Evolutionary conservation across 73 alveolate species (phyloP).

Genomic region (Blepharisma japonicum): DNA sequence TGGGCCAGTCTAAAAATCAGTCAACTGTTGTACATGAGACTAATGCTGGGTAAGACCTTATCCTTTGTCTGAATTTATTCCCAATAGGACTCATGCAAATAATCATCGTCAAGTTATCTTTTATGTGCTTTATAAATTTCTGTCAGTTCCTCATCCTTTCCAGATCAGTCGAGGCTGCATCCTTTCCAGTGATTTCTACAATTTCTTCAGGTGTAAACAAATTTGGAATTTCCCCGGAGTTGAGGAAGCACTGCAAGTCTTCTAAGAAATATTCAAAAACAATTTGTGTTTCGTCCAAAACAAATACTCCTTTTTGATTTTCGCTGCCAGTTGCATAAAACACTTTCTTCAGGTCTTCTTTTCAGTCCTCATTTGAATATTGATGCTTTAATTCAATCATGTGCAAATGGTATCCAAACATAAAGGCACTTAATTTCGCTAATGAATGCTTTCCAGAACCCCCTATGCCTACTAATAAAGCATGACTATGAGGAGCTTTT

Average conservation of each 20-base stretch:
- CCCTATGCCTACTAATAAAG: conserved; percentile 89
- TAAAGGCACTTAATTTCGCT: conserved; percentile 79
- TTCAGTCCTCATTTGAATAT: conserved; percentile 93
- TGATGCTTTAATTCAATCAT: conserved; percentile 97
- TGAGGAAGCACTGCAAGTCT: conserved; percentile 93
- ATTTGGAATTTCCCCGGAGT: conserved; percentile 98
- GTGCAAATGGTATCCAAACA: conserved; percentile 62
- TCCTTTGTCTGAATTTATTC: conserved; percentile 44
- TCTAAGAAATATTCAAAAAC: conserved; percentile 66
- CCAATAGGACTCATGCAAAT: conserved; percentile 53
- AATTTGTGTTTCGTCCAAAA: conserved; percentile 46
- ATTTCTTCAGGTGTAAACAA: conserved; percentile 93
- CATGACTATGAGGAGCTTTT: conserved; percentile 92
- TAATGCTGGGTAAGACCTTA: conserved; percentile 58
- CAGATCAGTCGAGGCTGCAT: conserved; percentile 33
- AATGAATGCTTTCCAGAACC: conserved; percentile 91
- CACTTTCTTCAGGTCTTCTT: conserved; percentile 98
- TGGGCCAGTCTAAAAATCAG: conserved; percentile 67
- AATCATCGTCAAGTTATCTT: conserved; percentile 45
- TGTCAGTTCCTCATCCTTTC: conserved; percentile 46
- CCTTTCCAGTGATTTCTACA: conserved; percentile 45
- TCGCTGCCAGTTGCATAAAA: conserved; percentile 90
- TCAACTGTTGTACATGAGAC: conserved; percentile 63
- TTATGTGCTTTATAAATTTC: conserved; percentile 38
- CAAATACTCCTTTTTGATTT: conserved; percentile 71